Conservation (phyloP, 164 flowering plant species). For the Kingdonia uniflora region DNA sequence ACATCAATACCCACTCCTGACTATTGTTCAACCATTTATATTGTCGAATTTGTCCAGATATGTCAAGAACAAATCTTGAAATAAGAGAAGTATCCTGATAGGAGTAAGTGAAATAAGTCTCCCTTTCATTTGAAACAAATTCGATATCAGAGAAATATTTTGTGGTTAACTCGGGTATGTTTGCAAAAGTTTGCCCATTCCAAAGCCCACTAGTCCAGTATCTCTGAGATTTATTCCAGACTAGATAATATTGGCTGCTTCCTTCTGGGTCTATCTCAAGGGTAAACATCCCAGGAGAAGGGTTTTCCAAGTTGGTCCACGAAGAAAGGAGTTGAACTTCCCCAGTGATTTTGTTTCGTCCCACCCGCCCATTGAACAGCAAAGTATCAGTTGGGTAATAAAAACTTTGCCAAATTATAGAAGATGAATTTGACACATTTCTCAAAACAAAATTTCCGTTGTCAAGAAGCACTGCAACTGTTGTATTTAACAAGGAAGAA, state of each 20-base stretch:
- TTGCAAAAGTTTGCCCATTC: conserved; percentile 13
- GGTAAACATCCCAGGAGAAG: conserved; percentile 1
- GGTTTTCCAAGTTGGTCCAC: conserved; percentile 1
- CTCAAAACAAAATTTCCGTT: conserved; percentile 22
- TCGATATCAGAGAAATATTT: conserved; percentile 7
- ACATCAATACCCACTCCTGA: conserved; percentile 10
- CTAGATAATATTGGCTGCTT: no score
- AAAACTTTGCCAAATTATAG: conserved; percentile 34
- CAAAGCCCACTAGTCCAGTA: conserved; percentile 18
- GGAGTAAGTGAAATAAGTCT: conserved; percentile 12
- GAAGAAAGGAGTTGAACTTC: not conserved
- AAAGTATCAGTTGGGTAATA: conserved; percentile 23
- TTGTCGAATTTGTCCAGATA: conserved; percentile 11
- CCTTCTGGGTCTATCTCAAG: not conserved
- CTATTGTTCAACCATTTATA: conserved; percentile 7
- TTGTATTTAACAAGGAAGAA: not conserved
- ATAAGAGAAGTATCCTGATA: not conserved
- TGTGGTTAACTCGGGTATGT: conserved; percentile 13
- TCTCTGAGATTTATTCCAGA: conserved; percentile 3
- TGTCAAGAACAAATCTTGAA: conserved; percentile 8
- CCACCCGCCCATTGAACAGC: conserved; percentile 13
- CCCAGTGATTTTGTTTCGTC: conserved; percentile 10
- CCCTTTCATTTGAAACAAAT: conserved; percentile 9
- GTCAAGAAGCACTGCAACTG: conserved; percentile 11
- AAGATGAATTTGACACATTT: not conserved